Conservation (phyloP, 225 moss, liverwort and hornwort species). For the Rhytidiadelphus loreus region DNA sequence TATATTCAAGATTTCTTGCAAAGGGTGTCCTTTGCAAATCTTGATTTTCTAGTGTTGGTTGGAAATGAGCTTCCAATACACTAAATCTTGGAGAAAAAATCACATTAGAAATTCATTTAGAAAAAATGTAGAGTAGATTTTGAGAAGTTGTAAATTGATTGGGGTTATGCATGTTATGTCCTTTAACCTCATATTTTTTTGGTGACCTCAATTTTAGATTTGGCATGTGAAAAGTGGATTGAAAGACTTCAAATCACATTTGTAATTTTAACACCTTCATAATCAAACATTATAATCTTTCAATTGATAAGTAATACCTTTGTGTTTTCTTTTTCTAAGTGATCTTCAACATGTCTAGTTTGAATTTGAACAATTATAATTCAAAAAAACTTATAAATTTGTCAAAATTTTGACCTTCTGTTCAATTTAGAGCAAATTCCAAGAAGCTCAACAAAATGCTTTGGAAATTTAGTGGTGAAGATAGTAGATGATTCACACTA, state of each 20-base stretch:
- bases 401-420: not conserved
- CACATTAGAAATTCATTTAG: not conserved
- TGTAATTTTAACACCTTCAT: accelerated
- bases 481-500: not conserved
- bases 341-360: accelerated
- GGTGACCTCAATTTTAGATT: not conserved
- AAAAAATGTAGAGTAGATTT: not conserved
- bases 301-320: not conserved
- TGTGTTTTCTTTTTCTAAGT: not conserved
- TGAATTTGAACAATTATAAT: not conserved
- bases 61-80: not conserved
- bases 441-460: not conserved
- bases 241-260: not conserved
- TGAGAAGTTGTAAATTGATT: not conserved
- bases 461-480: not conserved
- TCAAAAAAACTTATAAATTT: not conserved
- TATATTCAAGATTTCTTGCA: not conserved
- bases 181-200: not conserved
- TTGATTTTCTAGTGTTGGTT: not conserved
- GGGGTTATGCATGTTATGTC: not conserved
- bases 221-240: not conserved
- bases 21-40: not conserved
- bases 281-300: not conserved
- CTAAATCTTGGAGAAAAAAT: not conserved
- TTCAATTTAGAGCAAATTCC: not conserved